phyloP scores from a whole-genome alignment of 2,329 filamentous ascomycete genomes.

The Phoma herbarum region DNA sequence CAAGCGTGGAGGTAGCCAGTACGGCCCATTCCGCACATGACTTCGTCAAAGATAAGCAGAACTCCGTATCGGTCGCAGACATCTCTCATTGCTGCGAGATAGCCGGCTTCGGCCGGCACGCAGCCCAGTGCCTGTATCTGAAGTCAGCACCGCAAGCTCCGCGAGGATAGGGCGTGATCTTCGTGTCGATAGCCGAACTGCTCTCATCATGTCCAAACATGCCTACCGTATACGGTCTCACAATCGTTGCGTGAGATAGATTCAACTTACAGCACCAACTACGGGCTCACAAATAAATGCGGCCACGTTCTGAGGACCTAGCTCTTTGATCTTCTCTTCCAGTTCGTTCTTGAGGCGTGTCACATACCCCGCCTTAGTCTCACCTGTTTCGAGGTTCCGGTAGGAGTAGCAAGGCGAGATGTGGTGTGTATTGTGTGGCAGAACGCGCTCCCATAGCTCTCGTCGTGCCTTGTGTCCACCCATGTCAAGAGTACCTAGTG shows the following conservation, averaged over 20 bases:
- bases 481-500: constrained; percentile 71
- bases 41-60: constrained; percentile 80
- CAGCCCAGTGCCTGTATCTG: constrained; percentile 69
- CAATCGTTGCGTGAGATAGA: too few species aligned
- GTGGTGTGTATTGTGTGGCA: constrained; percentile 64
- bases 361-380: constrained; percentile 69
- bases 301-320: constrained; percentile 72
- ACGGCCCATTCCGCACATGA: constrained; percentile 74
- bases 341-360: constrained; percentile 69
- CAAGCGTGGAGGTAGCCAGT: constrained; percentile 69
- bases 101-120: constrained; percentile 71
- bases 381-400: constrained; percentile 60
- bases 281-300: constrained; percentile 79
- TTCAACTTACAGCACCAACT: constrained; percentile 68
- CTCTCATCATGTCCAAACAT: neutral
- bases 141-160: constrained; percentile 11
- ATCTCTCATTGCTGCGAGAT: constrained; percentile 71
- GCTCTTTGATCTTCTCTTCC: constrained; percentile 68
- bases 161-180: neutral
- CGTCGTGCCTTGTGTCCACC: constrained; percentile 70
- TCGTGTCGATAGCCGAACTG: neutral
- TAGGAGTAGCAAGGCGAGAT: constrained; percentile 75
- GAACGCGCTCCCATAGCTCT: constrained; percentile 67
- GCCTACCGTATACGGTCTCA: neutral
- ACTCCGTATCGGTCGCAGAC: constrained; percentile 77